Conservation (phyloP, 2,329 filamentous ascomycete genomes). For the Cercospora sesami region DNA sequence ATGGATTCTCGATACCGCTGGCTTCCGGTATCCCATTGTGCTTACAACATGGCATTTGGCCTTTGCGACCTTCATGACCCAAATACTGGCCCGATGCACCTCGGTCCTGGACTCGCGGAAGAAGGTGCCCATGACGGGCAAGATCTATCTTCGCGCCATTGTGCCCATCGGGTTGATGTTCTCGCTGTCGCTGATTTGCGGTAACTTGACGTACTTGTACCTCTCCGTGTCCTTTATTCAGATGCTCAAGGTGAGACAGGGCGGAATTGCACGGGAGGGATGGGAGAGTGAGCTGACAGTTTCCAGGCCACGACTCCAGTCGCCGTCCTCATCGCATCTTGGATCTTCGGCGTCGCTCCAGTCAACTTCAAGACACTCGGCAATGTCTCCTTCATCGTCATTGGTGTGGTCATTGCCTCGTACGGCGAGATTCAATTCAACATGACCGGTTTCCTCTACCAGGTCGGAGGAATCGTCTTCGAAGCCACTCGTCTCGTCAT, state of each 20-base stretch:
- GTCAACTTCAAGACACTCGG: slow-evolving; percentile 83
- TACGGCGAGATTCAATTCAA: slow-evolving; percentile 95
- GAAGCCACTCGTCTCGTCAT: slow-evolving; percentile 81
- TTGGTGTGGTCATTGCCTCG: slow-evolving; percentile 92
- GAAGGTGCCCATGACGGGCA: slow-evolving; percentile 94
- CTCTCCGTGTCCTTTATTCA: slow-evolving; percentile 96
- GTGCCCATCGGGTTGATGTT: slow-evolving; percentile 95
- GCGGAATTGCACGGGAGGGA: neutral
- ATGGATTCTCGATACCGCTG: slow-evolving; percentile 83
- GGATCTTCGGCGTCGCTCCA: slow-evolving; percentile 79
- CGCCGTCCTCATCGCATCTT: slow-evolving; percentile 84
- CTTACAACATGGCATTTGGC: slow-evolving; percentile 94
- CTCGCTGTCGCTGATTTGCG: slow-evolving; percentile 92
- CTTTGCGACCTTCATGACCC: slow-evolving; percentile 92
- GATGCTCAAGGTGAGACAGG: slow-evolving; percentile 79
- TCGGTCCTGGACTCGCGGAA: slow-evolving; percentile 89
- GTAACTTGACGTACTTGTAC: slow-evolving; percentile 93
- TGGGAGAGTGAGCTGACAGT: slow-evolving; percentile 13
- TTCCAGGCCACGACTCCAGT: slow-evolving; percentile 86
- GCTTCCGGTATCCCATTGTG: slow-evolving; percentile 74
- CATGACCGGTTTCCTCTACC: slow-evolving; percentile 74
- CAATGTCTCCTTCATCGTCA: slow-evolving; percentile 91
- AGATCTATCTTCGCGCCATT: slow-evolving; percentile 88
- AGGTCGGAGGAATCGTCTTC: slow-evolving; percentile 75
- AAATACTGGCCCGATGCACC: slow-evolving; percentile 87